These are phyloP conservation scores for Persicaria maculosa DNA, from an alignment of 148 eudicot genomes.

Conservation along the genomic window DNA sequence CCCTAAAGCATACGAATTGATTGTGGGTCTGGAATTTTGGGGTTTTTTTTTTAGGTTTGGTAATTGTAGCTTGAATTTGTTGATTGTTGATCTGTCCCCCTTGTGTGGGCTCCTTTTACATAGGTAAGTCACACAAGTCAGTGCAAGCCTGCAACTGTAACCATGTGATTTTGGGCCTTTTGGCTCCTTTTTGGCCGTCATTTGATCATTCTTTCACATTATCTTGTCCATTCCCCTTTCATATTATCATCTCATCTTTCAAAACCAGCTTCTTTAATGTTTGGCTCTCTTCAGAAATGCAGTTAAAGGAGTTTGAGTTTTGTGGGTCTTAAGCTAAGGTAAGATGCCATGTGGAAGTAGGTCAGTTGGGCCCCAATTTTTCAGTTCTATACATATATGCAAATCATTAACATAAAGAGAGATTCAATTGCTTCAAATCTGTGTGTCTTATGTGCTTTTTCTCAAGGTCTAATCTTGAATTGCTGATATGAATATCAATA, in stretches of 20 bases:
- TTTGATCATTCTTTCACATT: conserved; percentile 1
- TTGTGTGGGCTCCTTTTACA: conserved; percentile 8
- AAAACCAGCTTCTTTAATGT: not conserved
- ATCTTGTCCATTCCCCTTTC: not conserved
- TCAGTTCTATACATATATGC: not conserved
- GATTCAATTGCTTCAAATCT: not conserved
- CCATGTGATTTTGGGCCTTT: conserved; percentile 6
- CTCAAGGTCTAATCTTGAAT: conserved; percentile 13
- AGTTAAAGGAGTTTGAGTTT: not conserved
- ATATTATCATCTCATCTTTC: not conserved
- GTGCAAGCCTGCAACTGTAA: not conserved
- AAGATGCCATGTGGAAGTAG: not conserved
- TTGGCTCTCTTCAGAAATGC: not conserved
- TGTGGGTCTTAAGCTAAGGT: not conserved
- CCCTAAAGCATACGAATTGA: no score
- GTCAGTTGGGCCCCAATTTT: not conserved
- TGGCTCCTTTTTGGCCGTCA: conserved; percentile 1
- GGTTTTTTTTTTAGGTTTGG: no score
- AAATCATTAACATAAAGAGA: not conserved
- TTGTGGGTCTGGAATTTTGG: no score
- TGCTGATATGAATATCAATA: conserved; percentile 13
- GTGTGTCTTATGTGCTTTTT: not conserved
- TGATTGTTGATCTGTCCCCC: no score
- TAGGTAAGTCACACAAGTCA: not conserved
- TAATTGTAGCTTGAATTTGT: no score